Evolutionary conservation across 2,329 filamentous ascomycete species (phyloP).

Genomic region (Cordyceps farinosa): DNA sequence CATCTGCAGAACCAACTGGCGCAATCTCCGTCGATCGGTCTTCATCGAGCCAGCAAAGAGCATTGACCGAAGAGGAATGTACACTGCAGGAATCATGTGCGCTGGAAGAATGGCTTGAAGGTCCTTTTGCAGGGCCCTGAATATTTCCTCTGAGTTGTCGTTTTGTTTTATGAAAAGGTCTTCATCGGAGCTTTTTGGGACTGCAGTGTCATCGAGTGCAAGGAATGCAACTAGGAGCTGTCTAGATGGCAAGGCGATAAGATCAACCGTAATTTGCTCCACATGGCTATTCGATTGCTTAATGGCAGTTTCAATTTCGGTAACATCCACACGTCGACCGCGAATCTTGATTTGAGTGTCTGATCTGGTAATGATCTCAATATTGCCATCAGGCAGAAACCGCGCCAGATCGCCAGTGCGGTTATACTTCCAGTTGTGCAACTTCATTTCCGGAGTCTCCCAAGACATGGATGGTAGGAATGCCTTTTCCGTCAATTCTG

Average conservation of each 20-base stretch:
- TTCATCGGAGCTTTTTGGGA: neutral
- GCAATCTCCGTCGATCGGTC: neutral
- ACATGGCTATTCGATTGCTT: neutral
- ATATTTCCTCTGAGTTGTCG: neutral
- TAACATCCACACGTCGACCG: constrained; percentile 49
- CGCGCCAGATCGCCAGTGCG: constrained; percentile 19
- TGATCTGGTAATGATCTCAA: constrained; percentile 43
- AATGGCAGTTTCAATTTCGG: constrained; percentile 13
- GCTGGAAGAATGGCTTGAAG: neutral
- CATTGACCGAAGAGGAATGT: neutral
- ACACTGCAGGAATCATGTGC: neutral
- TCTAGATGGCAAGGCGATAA: neutral
- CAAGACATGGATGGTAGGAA: neutral
- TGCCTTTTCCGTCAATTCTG: neutral
- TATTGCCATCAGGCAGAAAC: constrained; percentile 30
- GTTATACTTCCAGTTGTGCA: constrained; percentile 23
- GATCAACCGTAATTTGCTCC: neutral
- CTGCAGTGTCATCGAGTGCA: neutral
- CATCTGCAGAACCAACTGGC: neutral
- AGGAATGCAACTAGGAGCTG: neutral
- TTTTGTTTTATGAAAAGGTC: neutral
- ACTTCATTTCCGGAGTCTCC: neutral
- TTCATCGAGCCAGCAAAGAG: neutral
- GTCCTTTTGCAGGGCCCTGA: neutral
- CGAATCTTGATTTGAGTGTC: constrained; percentile 54